These are phyloP conservation scores for Ustilago bromivora DNA, from an alignment of 1,284 basidiomycete species.

Conservation along the genomic window DNA sequence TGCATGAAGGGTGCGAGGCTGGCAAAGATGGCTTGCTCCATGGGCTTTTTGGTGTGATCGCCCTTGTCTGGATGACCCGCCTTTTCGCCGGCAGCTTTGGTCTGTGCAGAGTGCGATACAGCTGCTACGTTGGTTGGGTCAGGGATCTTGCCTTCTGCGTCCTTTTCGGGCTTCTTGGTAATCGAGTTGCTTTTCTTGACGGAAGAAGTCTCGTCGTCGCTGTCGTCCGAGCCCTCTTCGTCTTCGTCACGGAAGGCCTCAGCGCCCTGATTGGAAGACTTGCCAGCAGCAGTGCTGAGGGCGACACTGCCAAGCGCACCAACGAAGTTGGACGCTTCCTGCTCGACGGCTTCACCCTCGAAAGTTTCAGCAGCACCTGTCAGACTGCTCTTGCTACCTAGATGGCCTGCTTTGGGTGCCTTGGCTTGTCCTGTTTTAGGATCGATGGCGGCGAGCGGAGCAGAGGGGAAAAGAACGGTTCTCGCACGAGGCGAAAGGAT, in stretches of 20 bases:
- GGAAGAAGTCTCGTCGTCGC: slow-evolving; percentile 18
- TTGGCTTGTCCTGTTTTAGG: slow-evolving; percentile 63
- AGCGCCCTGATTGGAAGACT: slow-evolving; percentile 54
- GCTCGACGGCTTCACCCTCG: slow-evolving; percentile 72
- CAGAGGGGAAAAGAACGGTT: slow-evolving; percentile 73
- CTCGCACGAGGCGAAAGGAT: slow-evolving; percentile 72
- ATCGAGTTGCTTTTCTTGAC: slow-evolving; percentile 23
- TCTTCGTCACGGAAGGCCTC: slow-evolving; percentile 22
- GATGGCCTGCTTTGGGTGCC: slow-evolving; percentile 62
- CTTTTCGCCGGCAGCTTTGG: slow-evolving; percentile 67
- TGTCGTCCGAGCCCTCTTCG: slow-evolving; percentile 19
- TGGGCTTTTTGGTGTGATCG: slow-evolving; percentile 68
- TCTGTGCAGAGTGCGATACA: slow-evolving; percentile 65
- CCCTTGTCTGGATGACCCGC: slow-evolving; percentile 52
- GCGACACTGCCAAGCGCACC: slow-evolving; percentile 70
- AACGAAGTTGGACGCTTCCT: slow-evolving; percentile 72
- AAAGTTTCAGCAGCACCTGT: slow-evolving; percentile 69
- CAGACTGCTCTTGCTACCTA: slow-evolving; percentile 56
- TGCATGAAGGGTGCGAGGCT: slow-evolving; percentile 71
- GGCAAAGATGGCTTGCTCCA: slow-evolving; percentile 64
- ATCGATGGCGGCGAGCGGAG: slow-evolving; percentile 70
- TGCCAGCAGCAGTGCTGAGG: slow-evolving; percentile 71
- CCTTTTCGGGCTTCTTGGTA: slow-evolving; percentile 30
- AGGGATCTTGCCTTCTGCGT: slow-evolving; percentile 60
- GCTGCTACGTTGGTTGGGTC: slow-evolving; percentile 69